Base-by-base conservation (phyloP, 2,329 filamentous ascomycete genomes). In the Colletotrichum melonis region DNA sequence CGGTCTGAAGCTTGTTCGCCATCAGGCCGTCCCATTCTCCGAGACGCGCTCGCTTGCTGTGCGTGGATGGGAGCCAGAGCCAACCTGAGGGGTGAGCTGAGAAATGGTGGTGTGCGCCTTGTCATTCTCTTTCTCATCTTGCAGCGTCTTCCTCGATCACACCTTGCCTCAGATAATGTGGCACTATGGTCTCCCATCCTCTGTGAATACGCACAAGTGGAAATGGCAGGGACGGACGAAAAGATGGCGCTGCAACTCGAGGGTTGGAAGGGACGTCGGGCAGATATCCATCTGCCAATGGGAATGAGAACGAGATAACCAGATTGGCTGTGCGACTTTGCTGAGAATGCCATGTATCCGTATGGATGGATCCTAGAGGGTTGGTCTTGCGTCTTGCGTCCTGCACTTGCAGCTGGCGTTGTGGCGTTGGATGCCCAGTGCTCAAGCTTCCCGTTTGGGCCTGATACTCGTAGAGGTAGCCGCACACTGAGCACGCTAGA, bases 341-440 rank as follows among this genome's bases (percentile, higher is more conserved):
- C 42, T 49, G 42, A 49, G 42, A 49, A 49, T 49, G 42, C 42
- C 42, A 49, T 49, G 42, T 49, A 49, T 49, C 42, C 42, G 42
- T 49, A 22, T 49, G 42, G 42, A 49, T 49, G 42, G 42, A 49
- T 49, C 38, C 38, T 8, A 42, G 38, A 42, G 38, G 19, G 38
- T 42, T 19, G 38, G 38, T 42, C 38, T 42, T 42, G 38, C 12
- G 35, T 38, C 35, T 38, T 38, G 35, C 14, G 58, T n/a, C 59
- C 54, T 22, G 42, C 42, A 19, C 19, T 49, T 49, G 28, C 46
- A 49, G 26, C 55, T 58, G 58, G 66, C 59, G 66, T 60, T 64
- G 70, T 72, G 70, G 70, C 66, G 66, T 64, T 54, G 59, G 38
- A 60, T 69, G 69, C 59, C 54, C 69, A 69, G 54, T 64, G 69